Evolutionary conservation across 495 filamentous ascomycete genomes (phyloP), one percentile per base, ranked within the genome.

Genomic region (Mytilinidion resinicola): DNA sequence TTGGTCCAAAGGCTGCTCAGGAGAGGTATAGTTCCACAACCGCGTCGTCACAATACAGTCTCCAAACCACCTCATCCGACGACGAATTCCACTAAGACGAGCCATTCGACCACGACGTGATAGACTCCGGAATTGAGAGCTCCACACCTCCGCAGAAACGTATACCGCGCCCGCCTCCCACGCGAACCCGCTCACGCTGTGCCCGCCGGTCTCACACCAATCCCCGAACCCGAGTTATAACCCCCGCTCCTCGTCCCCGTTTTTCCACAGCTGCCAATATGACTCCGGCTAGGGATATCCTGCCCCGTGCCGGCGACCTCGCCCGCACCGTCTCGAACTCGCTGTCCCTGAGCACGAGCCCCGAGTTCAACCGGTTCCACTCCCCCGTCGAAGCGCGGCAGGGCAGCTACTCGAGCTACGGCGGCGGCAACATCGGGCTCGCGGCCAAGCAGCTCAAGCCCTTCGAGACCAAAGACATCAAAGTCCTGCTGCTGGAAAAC

Each of bases 401-500:
- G 39, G 46, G 25, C 14, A 50, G 46, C 19, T 34, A 12, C 46
- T 19, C 51, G 42, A 42, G 44, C 56, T 11, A 63, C 65, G 25
- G 51, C 19, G 46, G 46, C 14, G 12, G 15, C 1, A 30, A 5
- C 14, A 49, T 20, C 17, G 21, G 46, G 15, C 25, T 30, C 60
- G 72, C 73, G 44, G 76, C 84, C 17, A 96, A 95, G 73, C 89
- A 86, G 53, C 75, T 97, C 64, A 97, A 97, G 74, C 95, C 95
- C 19, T 99, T 99, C 73, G 85, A 89, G 60, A 93, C 90, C 5
- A 82, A 89, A 68, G 92, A 97, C 66, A 88, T 99, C 72, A 97
- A 96, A 76, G 95, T 99, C 39, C 77, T 99, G 56, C 79, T 99
- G 8, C 76, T 99, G 21, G 95, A 99, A 73, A 97, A 97, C 74